Evolutionary conservation across 805 yeast species (phyloP).

Genomic region (Ogataea corticis): DNA sequence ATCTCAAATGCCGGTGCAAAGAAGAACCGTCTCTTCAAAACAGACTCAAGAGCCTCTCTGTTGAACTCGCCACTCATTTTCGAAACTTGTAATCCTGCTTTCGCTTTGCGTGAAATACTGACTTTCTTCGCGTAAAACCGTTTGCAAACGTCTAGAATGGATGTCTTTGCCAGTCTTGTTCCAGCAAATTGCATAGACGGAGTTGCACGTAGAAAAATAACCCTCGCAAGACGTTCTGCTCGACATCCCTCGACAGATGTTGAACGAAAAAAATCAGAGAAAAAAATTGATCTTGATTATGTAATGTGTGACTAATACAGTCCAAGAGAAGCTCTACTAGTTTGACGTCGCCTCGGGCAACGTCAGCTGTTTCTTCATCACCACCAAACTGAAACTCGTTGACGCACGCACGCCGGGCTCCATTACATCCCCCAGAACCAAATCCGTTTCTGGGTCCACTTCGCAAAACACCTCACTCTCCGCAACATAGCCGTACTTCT

Average conservation of each 20-base stretch:
- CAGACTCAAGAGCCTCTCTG: conserved; percentile 88
- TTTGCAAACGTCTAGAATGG: not conserved
- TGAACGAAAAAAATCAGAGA: too few relatives aligned
- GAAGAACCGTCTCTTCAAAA: conserved; percentile 92
- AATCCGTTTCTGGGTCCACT: conserved; percentile 25
- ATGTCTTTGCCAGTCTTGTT: conserved; percentile 3
- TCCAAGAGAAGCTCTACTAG: too few relatives aligned
- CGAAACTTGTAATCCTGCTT: conserved; percentile 15
- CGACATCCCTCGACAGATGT: too few relatives aligned
- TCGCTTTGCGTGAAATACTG: conserved; percentile 13
- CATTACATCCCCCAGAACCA: conserved; percentile 23
- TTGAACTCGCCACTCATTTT: conserved; percentile 46
- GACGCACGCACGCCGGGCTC: conserved; percentile 42
- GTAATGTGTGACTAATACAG: conserved; percentile 4
- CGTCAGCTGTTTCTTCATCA: conserved; percentile 21
- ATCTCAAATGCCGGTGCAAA: conserved; percentile 97
- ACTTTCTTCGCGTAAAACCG: conserved; percentile 14
- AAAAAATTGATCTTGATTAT: not conserved
- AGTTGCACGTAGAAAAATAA: too few relatives aligned
- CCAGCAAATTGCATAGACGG: conserved; percentile 8
- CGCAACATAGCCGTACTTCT: conserved; percentile 39
- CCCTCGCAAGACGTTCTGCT: too few relatives aligned
- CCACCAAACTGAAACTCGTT: conserved; percentile 43
- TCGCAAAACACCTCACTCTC: conserved; percentile 27
- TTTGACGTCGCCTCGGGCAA: too few relatives aligned